A percentile compares a stretch with the other conserved stretches of the same genome.
These are phyloP conservation scores for Dendrobium catenatum DNA, from an alignment of 106 monocot species.

Conservation along the genomic window DNA sequence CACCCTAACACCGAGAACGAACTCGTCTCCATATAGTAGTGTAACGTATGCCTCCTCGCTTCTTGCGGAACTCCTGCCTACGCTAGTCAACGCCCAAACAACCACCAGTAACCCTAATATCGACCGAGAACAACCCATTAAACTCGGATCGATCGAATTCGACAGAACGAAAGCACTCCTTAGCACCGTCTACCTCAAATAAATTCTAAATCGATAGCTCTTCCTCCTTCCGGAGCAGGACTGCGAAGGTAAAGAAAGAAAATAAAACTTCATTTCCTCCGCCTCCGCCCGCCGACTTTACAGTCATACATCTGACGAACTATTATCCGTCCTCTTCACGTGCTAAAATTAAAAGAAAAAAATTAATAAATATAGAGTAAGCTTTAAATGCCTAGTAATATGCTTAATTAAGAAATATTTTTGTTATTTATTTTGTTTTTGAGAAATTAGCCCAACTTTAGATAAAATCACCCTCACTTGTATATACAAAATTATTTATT, in stretches of 20 bases:
- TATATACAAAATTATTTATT: too few relatives aligned
- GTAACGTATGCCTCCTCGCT: conserved; percentile 68
- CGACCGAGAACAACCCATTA: not conserved
- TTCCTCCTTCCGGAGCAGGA: not conserved
- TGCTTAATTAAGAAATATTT: too few relatives aligned
- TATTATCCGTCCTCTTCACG: too few relatives aligned
- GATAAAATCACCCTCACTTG: too few relatives aligned
- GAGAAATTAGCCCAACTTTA: too few relatives aligned
- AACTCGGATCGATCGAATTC: not conserved
- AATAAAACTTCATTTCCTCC: not conserved
- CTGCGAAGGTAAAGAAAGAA: too few relatives aligned
- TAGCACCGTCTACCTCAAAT: not conserved
- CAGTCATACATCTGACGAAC: too few relatives aligned
- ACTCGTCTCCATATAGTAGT: conserved; percentile 84
- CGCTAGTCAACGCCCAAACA: conserved; percentile 10
- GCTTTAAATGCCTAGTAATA: too few relatives aligned
- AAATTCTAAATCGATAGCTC: not conserved
- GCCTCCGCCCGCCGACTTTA: too few relatives aligned
- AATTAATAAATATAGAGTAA: too few relatives aligned
- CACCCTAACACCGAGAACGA: conserved; percentile 81
- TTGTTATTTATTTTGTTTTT: too few relatives aligned
- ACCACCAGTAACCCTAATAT: conserved; percentile 13
- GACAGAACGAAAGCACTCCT: not conserved
- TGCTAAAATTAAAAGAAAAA: too few relatives aligned
- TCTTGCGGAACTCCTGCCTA: not conserved